These are phyloP conservation scores for Tolypocladium sp. DNA, from an alignment of 2,329 filamentous ascomycete genomes.

Conservation along the genomic window DNA sequence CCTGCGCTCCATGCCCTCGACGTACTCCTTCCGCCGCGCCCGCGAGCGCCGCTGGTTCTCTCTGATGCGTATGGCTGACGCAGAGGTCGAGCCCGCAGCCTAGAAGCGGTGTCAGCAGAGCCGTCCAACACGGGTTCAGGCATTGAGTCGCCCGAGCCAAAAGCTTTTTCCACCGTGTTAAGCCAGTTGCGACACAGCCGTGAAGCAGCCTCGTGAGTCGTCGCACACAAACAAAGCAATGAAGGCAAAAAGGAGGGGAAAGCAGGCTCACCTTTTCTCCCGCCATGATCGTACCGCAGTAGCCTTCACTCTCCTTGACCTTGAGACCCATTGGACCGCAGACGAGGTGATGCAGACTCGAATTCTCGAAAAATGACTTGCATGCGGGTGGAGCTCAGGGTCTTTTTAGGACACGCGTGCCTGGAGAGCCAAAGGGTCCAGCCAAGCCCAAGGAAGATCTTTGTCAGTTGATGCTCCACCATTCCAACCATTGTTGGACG, in stretches of 20 bases:
- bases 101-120: constrained; percentile 1
- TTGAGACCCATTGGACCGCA: not conserved
- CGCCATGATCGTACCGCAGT: constrained; percentile 8
- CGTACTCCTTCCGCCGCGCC: constrained; percentile 39
- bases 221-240: not conserved
- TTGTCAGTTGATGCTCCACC: not conserved
- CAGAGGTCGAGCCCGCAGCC: constrained; percentile 14
- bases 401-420: not conserved
- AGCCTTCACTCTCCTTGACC: not conserved
- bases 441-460: not conserved
- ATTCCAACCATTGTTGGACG: not conserved
- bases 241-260: too few relatives aligned
- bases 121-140: not conserved
- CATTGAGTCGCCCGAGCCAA: not conserved
- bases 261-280: constrained; percentile 10
- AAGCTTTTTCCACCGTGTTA: not conserved
- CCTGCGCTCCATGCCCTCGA: constrained; percentile 36
- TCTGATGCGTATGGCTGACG: constrained; percentile 30
- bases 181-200: not conserved
- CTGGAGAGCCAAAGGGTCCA: not conserved
- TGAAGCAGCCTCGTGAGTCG: not conserved
- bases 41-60: constrained; percentile 46
- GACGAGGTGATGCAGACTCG: not conserved
- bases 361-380: constrained; percentile 1
- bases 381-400: not conserved